Conservation (phyloP, 768 basidiomycete genomes). For the Boletus subcaerulescens region DNA sequence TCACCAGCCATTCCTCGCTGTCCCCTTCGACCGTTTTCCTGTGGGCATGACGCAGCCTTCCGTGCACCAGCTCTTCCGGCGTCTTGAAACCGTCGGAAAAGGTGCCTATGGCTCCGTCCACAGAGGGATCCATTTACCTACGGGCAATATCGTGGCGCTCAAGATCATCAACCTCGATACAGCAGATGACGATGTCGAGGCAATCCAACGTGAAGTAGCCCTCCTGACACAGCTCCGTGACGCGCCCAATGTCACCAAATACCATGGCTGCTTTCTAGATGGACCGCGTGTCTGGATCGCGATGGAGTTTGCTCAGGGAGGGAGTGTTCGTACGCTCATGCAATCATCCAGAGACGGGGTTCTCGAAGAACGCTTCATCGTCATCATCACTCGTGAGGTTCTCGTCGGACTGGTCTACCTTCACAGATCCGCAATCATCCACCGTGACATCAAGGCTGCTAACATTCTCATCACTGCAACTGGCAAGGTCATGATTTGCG, state of each 20-base stretch:
- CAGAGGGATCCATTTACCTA: constrained; percentile 80
- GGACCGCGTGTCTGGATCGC: constrained; percentile 98
- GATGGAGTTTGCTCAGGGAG: constrained; percentile 97
- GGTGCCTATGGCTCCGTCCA: constrained; percentile 96
- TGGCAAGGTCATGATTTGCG: constrained; percentile 93
- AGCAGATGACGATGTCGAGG: constrained; percentile 92
- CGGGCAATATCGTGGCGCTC: constrained; percentile 89
- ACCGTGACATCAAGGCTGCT: constrained; percentile 97
- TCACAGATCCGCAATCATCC: constrained; percentile 92
- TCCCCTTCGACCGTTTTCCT: background rate
- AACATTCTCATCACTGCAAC: constrained; percentile 88
- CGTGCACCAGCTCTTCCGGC: constrained; percentile 77
- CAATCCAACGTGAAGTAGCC: constrained; percentile 95
- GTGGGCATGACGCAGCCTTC: constrained; percentile 47
- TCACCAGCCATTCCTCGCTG: background rate
- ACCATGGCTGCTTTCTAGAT: constrained; percentile 95
- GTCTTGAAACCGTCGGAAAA: constrained; percentile 91
- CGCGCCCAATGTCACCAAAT: constrained; percentile 88
- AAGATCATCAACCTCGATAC: constrained; percentile 99
- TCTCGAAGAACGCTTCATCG: constrained; percentile 87
- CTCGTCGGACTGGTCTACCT: constrained; percentile 85
- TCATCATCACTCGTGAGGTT: constrained; percentile 86
- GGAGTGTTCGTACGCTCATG: constrained; percentile 91
- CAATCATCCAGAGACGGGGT: constrained; percentile 73
- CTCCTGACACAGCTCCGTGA: constrained; percentile 87